These are phyloP conservation scores for Ramaria rubella DNA, from an alignment of 768 basidiomycete genomes.

Conservation along the genomic window DNA sequence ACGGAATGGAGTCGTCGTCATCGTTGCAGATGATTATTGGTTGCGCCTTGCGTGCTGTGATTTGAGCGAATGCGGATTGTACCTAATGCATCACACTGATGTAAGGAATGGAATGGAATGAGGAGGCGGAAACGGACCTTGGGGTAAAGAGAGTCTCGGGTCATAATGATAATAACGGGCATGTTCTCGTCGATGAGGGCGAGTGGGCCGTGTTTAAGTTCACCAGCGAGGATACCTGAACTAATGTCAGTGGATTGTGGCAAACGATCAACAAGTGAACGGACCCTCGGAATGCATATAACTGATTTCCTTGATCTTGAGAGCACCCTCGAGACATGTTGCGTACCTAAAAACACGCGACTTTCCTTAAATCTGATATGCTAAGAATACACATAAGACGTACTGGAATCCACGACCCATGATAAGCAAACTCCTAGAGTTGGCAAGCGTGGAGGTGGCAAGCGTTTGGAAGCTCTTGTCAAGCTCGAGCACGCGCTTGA, in stretches of 20 bases:
- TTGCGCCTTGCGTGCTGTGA: constrained; percentile 94
- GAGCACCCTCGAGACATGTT: constrained; percentile 94
- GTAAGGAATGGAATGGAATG: not conserved
- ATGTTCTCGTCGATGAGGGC: constrained; percentile 98
- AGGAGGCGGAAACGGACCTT: constrained; percentile 42
- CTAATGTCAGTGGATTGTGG: constrained; percentile 44
- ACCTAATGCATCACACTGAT: constrained; percentile 26
- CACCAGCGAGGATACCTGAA: constrained; percentile 93
- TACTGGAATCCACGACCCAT: constrained; percentile 99
- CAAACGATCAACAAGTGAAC: constrained; percentile 10
- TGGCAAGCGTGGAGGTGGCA: constrained; percentile 65
- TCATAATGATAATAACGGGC: constrained; percentile 99
- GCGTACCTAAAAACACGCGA: constrained; percentile 53
- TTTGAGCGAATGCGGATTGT: constrained; percentile 91
- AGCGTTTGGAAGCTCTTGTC: constrained; percentile 76
- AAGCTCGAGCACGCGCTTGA: constrained; percentile 77
- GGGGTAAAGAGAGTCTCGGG: constrained; percentile 94
- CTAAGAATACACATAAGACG: constrained; percentile 24
- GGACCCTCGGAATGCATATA: constrained; percentile 51
- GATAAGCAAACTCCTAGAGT: constrained; percentile 83
- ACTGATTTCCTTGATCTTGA: constrained; percentile 99
- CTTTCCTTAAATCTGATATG: not conserved
- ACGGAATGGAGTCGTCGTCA: constrained; percentile 72
- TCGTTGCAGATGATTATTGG: constrained; percentile 96
- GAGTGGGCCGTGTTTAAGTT: constrained; percentile 97